Percentiles rank a stretch among this genome's conserved stretches.
phyloP scores from a whole-genome alignment of 176 grass and related monocot species.

The Guadua angustifolia region DNA sequence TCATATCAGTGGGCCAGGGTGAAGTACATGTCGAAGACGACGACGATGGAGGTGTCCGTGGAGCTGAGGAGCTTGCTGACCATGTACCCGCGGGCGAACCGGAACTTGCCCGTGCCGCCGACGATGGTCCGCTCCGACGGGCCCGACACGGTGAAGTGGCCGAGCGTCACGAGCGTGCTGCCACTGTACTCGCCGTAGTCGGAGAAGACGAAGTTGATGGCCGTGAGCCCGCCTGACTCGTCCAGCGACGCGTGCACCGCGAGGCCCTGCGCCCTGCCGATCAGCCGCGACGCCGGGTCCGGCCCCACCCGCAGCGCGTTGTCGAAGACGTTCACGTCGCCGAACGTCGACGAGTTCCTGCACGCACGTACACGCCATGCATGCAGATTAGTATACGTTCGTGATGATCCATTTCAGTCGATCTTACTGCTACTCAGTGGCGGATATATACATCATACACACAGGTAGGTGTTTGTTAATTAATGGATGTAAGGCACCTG shows the following conservation, averaged over 20 bases:
- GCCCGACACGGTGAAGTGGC: conserved; percentile 24
- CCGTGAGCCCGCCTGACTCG: conserved; percentile 35
- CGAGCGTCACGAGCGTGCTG: conserved; percentile 54
- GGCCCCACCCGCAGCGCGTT: conserved; percentile 53
- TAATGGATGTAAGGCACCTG: background rate
- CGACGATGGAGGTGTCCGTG: conserved; percentile 49
- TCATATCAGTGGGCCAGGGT: background rate
- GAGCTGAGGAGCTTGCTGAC: conserved; percentile 50
- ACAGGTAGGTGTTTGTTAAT: background rate
- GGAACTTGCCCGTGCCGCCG: conserved; percentile 64
- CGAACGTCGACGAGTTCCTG: conserved; percentile 58
- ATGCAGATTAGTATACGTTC: too few species aligned
- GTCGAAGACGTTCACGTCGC: conserved; percentile 56
- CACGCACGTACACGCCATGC: background rate
- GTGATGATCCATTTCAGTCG: background rate
- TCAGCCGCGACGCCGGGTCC: conserved; percentile 47
- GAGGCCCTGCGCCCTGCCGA: conserved; percentile 55
- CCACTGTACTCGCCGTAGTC: conserved; percentile 54
- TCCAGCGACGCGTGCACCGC: conserved; percentile 58
- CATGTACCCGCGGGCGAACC: conserved; percentile 68
- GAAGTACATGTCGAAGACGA: conserved; percentile 66
- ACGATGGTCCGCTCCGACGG: conserved; percentile 59
- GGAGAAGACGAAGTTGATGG: conserved; percentile 57
- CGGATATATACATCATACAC: too few species aligned
- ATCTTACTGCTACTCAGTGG: background rate